A percentile compares a stretch with the other conserved stretches of the same genome.
Conservation (phyloP, 2,329 filamentous ascomycete genomes). For the Aureobasidium melanogenum region DNA sequence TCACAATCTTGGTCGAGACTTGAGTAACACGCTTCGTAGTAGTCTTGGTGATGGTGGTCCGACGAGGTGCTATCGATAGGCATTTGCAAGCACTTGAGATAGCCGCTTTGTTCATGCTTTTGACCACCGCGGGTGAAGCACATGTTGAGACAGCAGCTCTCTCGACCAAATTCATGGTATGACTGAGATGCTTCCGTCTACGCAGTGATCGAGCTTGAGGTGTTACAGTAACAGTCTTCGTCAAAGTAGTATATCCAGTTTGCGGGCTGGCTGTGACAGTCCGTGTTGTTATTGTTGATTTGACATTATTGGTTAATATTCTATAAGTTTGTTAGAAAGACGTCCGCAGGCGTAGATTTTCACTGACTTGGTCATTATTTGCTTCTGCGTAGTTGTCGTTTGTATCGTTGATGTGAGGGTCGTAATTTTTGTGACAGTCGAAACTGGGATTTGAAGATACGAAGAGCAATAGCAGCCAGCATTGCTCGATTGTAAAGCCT, state of each 20-base stretch:
- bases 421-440: background rate
- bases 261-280: background rate
- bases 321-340: background rate
- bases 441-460: background rate
- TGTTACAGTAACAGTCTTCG: background rate
- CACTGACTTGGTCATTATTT: background rate
- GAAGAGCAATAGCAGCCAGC: background rate
- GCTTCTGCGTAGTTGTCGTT: background rate
- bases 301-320: background rate
- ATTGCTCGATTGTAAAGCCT: background rate
- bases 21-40: background rate
- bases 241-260: background rate
- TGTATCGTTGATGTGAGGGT: background rate
- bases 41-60: background rate
- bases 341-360: no score
- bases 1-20: background rate
- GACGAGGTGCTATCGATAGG: background rate
- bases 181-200: background rate
- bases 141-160: background rate
- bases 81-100: constrained; percentile 3
- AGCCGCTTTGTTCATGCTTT: background rate
- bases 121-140: background rate
- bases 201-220: background rate
- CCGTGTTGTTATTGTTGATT: background rate
- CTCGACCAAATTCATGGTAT: background rate